Evolutionary conservation across 2,329 filamentous ascomycete genomes (phyloP), one percentile per base, ranked within the genome.

Genomic region (Ophiostoma montium): DNA sequence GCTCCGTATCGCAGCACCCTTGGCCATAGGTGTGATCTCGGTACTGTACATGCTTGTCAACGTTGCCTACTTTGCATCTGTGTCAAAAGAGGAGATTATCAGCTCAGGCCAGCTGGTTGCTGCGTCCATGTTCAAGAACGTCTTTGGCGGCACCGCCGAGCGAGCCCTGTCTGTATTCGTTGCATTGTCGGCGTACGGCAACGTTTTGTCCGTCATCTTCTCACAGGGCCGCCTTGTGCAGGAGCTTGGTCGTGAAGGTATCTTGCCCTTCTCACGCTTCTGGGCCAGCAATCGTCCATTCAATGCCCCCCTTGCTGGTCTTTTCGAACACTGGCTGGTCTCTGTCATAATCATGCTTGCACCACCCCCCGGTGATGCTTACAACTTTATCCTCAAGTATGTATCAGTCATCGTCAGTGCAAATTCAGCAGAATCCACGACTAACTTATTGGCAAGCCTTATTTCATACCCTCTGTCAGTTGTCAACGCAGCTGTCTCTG

Each of bases 171-270:
- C 71, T 21, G 79, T 81, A 48, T 81, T 84, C 53, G 78, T 84
- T 19, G 79, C 80, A 0, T 67, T 84, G 1, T 83, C 79, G 0
- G 79, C 79, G 4, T 78, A 82, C 54, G 80, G 79, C 27, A 84
- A 83, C 56, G 76, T 84, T 13, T 67, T 84, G 43, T 75, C 70
- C 50, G 78, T 83, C 53, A 82, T 82, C 53, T 84, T 84, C 63
- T 79, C 79, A 0, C 78, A 83, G 61, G 78, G 78, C 7, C 72
- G 80, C 48, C 65, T 83, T 5, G 78, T 80, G 0, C 80, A 81
- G 61, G 78, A 82, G 60, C 71, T 82, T 15, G 79, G 76, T 4
- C 74, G 77, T 11, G 79, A 83, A 61, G 79, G 78, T 27, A 70
- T 83, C n/a, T 62, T 84, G 2, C 80, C 80, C 0, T 79, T 75